Percentiles rank a stretch among this genome's conserved stretches.
Conservation (phyloP, 2,329 filamentous ascomycete genomes). For the Cladosporium sp. region DNA sequence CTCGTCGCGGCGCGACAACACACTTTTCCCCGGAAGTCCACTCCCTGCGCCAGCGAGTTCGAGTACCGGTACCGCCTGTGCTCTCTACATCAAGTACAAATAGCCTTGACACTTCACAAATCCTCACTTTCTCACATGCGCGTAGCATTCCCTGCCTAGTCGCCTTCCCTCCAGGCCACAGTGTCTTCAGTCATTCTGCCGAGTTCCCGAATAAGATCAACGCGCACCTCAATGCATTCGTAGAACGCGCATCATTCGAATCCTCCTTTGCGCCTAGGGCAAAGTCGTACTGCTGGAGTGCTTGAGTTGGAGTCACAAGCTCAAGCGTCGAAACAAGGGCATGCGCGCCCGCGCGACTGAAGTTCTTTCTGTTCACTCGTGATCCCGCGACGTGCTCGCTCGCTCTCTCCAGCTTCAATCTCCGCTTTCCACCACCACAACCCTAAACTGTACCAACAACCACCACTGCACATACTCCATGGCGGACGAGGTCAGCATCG, state of each 20-base stretch:
- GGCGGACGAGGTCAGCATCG: constrained; percentile 40
- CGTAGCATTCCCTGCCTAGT: not conserved
- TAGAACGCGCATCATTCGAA: constrained; percentile 8
- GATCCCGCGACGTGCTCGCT: constrained; percentile 21
- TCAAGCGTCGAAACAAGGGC: not conserved
- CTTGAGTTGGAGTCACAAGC: not conserved
- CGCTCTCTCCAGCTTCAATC: constrained; percentile 17
- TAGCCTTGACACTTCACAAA: not conserved
- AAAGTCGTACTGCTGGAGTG: not conserved
- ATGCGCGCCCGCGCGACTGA: constrained; percentile 9
- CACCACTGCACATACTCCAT: constrained; percentile 36
- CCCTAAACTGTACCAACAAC: constrained; percentile 1
- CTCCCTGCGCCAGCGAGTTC: not conserved
- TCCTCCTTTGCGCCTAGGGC: not conserved
- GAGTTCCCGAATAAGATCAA: not conserved
- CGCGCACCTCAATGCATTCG: constrained; percentile 14
- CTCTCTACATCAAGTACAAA: constrained; percentile 1
- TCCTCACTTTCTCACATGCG: constrained; percentile 18
- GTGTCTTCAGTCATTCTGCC: not conserved
- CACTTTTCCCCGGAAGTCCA: not conserved
- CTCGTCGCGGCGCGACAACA: not conserved
- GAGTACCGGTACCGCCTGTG: not conserved
- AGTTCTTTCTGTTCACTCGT: constrained; percentile 17
- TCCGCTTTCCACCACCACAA: constrained; percentile 27
- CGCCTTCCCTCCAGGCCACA: not conserved